Evolutionary conservation across 2,329 filamentous ascomycete species (phyloP).

Genomic region (Fusarium duplospermum): DNA sequence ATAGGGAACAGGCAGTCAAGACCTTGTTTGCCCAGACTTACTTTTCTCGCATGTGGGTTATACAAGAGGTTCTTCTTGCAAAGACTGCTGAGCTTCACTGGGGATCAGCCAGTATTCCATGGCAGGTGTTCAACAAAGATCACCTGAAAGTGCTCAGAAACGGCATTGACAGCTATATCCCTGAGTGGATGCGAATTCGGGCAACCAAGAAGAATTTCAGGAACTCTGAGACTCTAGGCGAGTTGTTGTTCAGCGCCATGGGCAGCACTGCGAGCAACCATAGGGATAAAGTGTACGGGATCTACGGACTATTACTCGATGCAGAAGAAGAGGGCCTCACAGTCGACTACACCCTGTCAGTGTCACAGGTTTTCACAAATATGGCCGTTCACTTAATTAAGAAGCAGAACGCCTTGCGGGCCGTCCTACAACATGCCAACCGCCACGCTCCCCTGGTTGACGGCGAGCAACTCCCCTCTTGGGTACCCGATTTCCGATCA

Average conservation of each 20-base stretch:
- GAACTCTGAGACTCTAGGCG: neutral
- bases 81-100: rapidly evolving
- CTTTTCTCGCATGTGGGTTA: neutral
- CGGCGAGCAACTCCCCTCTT: neutral
- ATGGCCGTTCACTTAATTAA: neutral
- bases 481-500: neutral
- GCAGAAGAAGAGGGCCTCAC: neutral
- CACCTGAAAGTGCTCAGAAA: neutral
- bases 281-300: neutral
- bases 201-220: neutral
- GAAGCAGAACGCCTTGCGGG: neutral
- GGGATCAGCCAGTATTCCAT: neutral
- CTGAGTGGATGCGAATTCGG: neutral
- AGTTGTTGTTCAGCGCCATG: neutral
- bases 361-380: neutral
- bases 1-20: neutral
- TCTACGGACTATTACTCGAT: neutral
- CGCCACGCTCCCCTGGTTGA: neutral
- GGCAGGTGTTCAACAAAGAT: neutral
- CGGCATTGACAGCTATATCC: neutral
- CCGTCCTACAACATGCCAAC: neutral
- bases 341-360: neutral
- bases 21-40: neutral
- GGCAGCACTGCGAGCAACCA: neutral
- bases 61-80: neutral